A percentile compares a stretch with the other conserved stretches of the same genome.
Conservation (phyloP, 352 stramenopile genomes). For the Globisporangium ultimum region DNA sequence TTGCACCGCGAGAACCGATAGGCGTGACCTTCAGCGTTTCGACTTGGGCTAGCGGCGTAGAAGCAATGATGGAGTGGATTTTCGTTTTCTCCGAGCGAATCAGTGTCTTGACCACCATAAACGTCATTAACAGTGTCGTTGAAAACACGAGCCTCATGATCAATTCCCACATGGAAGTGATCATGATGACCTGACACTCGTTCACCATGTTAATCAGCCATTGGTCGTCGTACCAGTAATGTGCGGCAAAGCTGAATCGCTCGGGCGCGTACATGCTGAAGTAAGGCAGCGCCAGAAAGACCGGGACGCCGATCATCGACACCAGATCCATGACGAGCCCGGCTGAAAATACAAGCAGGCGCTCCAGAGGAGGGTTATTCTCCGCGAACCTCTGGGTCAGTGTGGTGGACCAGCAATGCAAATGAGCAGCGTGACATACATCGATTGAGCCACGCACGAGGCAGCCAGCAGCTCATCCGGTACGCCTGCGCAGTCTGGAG, state of each 20-base stretch:
- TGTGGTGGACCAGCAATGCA: slow-evolving; percentile 20
- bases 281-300: slow-evolving; percentile 13
- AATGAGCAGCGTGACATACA: slow-evolving; percentile 13
- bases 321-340: slow-evolving; percentile 19
- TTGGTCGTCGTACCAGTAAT: slow-evolving; percentile 17
- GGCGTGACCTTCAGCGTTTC: not conserved
- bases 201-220: slow-evolving; percentile 23
- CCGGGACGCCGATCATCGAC: slow-evolving; percentile 15
- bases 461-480: slow-evolving; percentile 14
- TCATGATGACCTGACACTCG: slow-evolving; percentile 16
- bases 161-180: slow-evolving; percentile 11
- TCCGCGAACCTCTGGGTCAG: slow-evolving; percentile 9
- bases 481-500: slow-evolving; percentile 28
- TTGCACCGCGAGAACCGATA: not conserved
- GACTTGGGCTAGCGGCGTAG: not conserved
- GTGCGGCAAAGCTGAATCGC: slow-evolving; percentile 2
- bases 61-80: not conserved
- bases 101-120: slow-evolving; percentile 17
- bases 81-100: not conserved
- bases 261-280: slow-evolving; percentile 9
- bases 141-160: slow-evolving; percentile 4
- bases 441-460: slow-evolving; percentile 9
- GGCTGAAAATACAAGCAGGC: slow-evolving; percentile 13
- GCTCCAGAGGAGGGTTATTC: slow-evolving; percentile 10
- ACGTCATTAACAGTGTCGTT: slow-evolving; percentile 10